Conservation (phyloP, 2,329 filamentous ascomycete genomes). For the Ophiostoma himal-ulmi region DNA sequence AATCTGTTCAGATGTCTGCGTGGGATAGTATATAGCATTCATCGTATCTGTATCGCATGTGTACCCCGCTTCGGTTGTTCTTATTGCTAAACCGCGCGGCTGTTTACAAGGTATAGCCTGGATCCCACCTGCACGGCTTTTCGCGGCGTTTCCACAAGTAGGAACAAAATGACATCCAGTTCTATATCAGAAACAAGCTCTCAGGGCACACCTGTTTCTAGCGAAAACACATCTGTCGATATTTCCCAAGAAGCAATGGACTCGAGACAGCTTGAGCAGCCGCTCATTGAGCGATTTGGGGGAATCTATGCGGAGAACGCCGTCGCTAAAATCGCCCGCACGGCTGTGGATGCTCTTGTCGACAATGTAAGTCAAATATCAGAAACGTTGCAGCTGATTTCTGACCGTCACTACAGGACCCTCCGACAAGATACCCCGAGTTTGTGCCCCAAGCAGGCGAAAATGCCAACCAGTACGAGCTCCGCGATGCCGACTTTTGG, state of each 20-base stretch:
- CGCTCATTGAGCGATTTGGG: constrained; percentile 15
- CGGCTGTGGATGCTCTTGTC: constrained; percentile 21
- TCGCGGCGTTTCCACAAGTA: background rate
- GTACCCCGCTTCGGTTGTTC: constrained; percentile 10
- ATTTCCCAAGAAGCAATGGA: background rate
- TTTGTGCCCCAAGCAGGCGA: constrained; percentile 27
- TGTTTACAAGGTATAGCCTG: background rate
- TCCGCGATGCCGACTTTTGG: constrained; percentile 31
- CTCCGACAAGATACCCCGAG: constrained; percentile 27
- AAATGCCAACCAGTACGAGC: constrained; percentile 23
- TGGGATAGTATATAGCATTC: constrained; percentile 5
- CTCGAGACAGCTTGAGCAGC: background rate
- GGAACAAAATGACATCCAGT: constrained; percentile 2
- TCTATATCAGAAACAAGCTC: constrained; percentile 12
- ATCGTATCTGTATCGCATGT: constrained; percentile 13
- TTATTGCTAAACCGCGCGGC: background rate
- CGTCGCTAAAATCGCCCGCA: constrained; percentile 28
- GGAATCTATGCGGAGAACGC: constrained; percentile 28
- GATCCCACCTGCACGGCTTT: background rate
- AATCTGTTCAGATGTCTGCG: background rate
- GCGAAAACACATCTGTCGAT: constrained; percentile 18
- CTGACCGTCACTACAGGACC: constrained; percentile 16
- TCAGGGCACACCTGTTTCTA: constrained; percentile 10
- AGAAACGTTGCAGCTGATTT: background rate
- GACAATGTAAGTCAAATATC: constrained; percentile 8